Evolutionary conservation across 2,329 filamentous ascomycete species (phyloP).

Genomic region (Beauveria caledonica): DNA sequence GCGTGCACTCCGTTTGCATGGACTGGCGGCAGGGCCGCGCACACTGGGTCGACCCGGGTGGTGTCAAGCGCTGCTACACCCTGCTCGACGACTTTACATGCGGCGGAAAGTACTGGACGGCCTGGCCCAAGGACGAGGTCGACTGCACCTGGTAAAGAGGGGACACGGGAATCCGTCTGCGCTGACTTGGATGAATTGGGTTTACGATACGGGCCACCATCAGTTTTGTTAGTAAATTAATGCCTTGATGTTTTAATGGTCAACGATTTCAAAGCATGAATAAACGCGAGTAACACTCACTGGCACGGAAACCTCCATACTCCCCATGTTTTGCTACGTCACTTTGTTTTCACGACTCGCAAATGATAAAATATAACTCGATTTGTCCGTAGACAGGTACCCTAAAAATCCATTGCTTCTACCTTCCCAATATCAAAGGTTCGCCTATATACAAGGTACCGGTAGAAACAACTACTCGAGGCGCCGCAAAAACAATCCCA

Average conservation of each 20-base stretch:
- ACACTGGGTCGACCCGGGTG: neutral
- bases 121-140: neutral
- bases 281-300: too few relatives aligned
- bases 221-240: too few relatives aligned
- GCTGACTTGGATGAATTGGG: too few relatives aligned
- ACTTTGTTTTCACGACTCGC: neutral
- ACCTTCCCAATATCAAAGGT: constrained; percentile 1
- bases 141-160: neutral
- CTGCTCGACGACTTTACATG: neutral
- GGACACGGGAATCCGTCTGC: too few relatives aligned
- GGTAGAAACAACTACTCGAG: neutral
- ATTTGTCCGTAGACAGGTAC: neutral
- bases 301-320: too few relatives aligned
- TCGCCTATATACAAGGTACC: constrained; percentile 5
- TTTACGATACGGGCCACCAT: too few relatives aligned
- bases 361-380: neutral
- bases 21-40: neutral
- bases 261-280: too few relatives aligned
- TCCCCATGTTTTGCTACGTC: too few relatives aligned
- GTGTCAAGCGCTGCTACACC: neutral
- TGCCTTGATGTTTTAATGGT: too few relatives aligned
- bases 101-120: neutral
- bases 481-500: neutral
- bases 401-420: neutral
- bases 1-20: neutral